These are phyloP conservation scores for Ogataea parapolymorpha DNA, from an alignment of 805 yeast species.

Conservation along the genomic window DNA sequence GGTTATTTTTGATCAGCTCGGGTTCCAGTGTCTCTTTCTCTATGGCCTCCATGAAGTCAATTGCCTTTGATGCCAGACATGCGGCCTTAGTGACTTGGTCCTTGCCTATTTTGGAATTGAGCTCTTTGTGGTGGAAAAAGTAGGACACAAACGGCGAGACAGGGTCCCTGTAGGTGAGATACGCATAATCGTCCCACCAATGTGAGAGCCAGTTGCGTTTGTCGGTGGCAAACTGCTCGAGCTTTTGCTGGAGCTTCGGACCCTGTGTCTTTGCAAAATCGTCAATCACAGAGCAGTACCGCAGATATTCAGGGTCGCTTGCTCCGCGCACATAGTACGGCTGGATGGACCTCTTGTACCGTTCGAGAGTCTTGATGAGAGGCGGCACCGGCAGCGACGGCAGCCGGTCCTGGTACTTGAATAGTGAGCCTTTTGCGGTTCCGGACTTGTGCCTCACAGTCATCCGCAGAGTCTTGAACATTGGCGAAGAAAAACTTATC, in stretches of 20 bases:
- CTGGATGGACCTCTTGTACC: slow-evolving; percentile 67
- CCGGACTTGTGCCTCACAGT: slow-evolving; percentile 4
- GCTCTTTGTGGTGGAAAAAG: slow-evolving; percentile 79
- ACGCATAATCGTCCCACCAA: slow-evolving; percentile 94
- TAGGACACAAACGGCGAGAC: slow-evolving; percentile 93
- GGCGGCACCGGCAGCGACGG: slow-evolving; percentile 89
- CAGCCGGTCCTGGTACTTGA: slow-evolving; percentile 64
- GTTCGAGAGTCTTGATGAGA: slow-evolving; percentile 62
- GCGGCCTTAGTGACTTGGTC: slow-evolving; percentile 74
- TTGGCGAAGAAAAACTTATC: not conserved
- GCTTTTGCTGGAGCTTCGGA: slow-evolving; percentile 67
- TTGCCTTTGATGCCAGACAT: slow-evolving; percentile 62
- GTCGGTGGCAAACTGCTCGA: slow-evolving; percentile 51
- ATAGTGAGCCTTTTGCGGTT: slow-evolving; percentile 58
- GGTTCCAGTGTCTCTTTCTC: slow-evolving; percentile 76
- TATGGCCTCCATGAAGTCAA: slow-evolving; percentile 62
- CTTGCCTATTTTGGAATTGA: slow-evolving; percentile 51
- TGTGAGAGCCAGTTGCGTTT: slow-evolving; percentile 84
- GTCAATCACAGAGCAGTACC: slow-evolving; percentile 55
- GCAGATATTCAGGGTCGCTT: slow-evolving; percentile 33
- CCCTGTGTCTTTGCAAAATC: slow-evolving; percentile 65
- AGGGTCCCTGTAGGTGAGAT: slow-evolving; percentile 87
- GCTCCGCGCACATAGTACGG: slow-evolving; percentile 59
- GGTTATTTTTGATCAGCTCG: slow-evolving; percentile 67
- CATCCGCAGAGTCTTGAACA: slow-evolving; percentile 3